Percentiles rank a stretch among this genome's conserved stretches.
Conservation (phyloP, 371 early-diverging fungal species). For the Phascolomyces articulosus region DNA sequence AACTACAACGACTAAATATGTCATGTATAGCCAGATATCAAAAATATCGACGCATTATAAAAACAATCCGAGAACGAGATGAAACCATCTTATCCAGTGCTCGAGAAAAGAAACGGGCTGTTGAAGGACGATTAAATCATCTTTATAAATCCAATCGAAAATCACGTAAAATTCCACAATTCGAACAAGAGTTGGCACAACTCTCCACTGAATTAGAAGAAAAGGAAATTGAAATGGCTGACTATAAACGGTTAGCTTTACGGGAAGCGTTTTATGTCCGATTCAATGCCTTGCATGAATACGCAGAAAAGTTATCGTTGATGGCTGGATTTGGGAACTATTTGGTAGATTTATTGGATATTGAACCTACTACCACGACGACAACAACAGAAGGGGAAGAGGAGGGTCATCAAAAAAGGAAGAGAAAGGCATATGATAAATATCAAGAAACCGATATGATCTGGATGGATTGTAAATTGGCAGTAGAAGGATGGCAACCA, state of each 20-base stretch:
- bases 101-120: conserved; percentile 42
- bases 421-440: conserved; percentile 38
- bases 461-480: conserved; percentile 39
- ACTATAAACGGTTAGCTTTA: conserved; percentile 50
- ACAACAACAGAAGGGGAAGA: too few species aligned
- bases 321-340: conserved; percentile 52
- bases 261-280: conserved; percentile 50
- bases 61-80: conserved; percentile 40
- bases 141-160: conserved; percentile 29
- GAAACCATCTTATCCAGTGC: conserved; percentile 34
- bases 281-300: conserved; percentile 47
- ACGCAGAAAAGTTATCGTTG: conserved; percentile 43
- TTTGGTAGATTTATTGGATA: conserved; percentile 41
- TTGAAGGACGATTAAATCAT: conserved; percentile 36
- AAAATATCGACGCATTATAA: conserved; percentile 43
- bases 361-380: conserved; percentile 31
- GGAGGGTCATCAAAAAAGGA: too few species aligned
- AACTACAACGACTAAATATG: too few species aligned
- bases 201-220: conserved; percentile 40
- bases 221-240: conserved; percentile 38
- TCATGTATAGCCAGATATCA: conserved; percentile 43
- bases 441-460: conserved; percentile 35
- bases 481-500: conserved; percentile 45
- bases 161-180: conserved; percentile 36
- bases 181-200: conserved; percentile 32